Conservation (phyloP, 1,284 basidiomycete species). For the Schizophyllum commune region DNA sequence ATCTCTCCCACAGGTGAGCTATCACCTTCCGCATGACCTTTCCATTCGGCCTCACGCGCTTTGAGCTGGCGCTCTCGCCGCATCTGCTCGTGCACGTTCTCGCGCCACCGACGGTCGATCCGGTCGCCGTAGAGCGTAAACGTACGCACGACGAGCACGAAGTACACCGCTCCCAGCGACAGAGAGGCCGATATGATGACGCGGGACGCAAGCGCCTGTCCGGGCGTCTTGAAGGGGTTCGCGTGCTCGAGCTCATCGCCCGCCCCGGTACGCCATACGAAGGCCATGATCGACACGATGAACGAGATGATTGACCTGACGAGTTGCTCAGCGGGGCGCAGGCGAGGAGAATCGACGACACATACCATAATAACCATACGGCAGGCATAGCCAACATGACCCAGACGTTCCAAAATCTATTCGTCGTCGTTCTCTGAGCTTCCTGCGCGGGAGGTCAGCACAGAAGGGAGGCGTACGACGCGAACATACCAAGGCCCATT, state of each 20-base stretch:
- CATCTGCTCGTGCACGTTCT: not conserved
- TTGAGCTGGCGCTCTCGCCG: not conserved
- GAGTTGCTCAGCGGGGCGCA: not conserved
- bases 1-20: too few relatives aligned
- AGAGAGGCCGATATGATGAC: constrained; percentile 40
- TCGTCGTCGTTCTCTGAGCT: constrained; percentile 41
- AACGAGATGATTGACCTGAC: constrained; percentile 51
- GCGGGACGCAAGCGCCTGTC: constrained; percentile 35
- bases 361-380: constrained; percentile 52
- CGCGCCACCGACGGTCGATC: constrained; percentile 19
- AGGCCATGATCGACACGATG: constrained; percentile 45
- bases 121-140: constrained; percentile 38
- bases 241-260: constrained; percentile 15
- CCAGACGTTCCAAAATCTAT: not conserved
- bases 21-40: too few relatives aligned
- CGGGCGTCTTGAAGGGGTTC: constrained; percentile 8
- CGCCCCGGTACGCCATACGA: constrained; percentile 48
- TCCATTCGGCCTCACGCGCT: too few relatives aligned
- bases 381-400: constrained; percentile 26
- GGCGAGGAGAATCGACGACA: not conserved
- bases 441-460: constrained; percentile 27
- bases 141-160: constrained; percentile 39
- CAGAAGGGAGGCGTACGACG: not conserved
- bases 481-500: constrained; percentile 53
- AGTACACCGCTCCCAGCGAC: constrained; percentile 41